Percentiles rank a stretch among this genome's conserved stretches.
phyloP scores from a whole-genome alignment of 2,329 filamentous ascomycete species.

The Aureobasidium uvarum region DNA sequence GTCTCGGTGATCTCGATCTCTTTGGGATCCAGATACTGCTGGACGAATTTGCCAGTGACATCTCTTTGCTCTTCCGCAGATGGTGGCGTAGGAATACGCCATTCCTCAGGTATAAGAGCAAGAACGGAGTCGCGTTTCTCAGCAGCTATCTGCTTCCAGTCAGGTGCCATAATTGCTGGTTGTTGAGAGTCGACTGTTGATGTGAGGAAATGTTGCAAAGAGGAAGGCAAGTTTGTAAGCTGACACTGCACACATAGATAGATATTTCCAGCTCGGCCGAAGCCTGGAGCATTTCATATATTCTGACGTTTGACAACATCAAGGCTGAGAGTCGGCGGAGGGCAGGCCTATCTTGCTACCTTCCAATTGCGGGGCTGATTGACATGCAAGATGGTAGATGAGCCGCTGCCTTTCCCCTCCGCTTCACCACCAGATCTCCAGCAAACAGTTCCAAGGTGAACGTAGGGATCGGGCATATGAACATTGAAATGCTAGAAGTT shows the following conservation, averaged over 20 bases:
- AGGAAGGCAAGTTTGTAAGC: background rate
- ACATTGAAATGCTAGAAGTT: background rate
- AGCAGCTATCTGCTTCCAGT: constrained; percentile 53
- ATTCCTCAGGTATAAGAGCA: constrained; percentile 56
- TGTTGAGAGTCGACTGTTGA: background rate
- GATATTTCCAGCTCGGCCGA: background rate
- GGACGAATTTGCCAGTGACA: constrained; percentile 57
- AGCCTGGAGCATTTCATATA: background rate
- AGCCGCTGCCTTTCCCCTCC: background rate
- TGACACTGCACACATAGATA: background rate
- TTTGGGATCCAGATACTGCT: constrained; percentile 53
- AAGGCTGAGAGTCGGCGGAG: background rate
- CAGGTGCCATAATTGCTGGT: constrained; percentile 11
- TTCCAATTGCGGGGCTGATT: constrained; percentile 19
- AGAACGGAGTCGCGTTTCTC: constrained; percentile 56
- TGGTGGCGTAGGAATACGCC: constrained; percentile 53
- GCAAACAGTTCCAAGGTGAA: background rate
- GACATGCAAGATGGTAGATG: background rate
- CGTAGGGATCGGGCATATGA: background rate
- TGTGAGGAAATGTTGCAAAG: background rate
- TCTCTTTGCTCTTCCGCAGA: constrained; percentile 54
- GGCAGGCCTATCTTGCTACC: constrained; percentile 17
- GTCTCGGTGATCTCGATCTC: constrained; percentile 63
- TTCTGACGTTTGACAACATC: constrained; percentile 4
- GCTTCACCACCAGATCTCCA: background rate